Percentiles rank a stretch among this genome's conserved stretches.
Conservation (phyloP, 345 rosid species). For the Eucalyptus regnans region DNA sequence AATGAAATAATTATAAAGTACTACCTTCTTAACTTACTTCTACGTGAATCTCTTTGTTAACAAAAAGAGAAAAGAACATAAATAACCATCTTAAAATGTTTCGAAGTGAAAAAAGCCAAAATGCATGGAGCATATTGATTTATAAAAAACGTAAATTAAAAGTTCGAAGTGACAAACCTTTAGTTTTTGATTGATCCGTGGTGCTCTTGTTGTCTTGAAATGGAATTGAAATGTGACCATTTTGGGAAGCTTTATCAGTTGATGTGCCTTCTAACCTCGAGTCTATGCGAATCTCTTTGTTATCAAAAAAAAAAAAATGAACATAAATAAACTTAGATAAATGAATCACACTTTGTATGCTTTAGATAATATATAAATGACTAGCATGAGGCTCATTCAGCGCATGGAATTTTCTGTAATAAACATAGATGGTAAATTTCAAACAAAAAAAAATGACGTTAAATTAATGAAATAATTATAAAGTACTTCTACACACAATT, state of each 20-base stretch:
- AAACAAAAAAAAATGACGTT: too few species aligned
- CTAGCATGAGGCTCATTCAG: background rate
- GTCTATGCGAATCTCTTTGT: background rate
- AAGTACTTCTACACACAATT: background rate
- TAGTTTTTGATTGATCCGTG: too few species aligned
- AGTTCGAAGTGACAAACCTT: too few species aligned
- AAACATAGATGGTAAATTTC: too few species aligned
- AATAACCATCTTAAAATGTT: background rate
- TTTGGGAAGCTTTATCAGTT: background rate
- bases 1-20: too few species aligned
- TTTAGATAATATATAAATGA: background rate
- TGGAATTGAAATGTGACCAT: background rate
- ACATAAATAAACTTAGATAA: background rate
- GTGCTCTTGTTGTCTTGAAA: too few species aligned
- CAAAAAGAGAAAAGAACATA: background rate
- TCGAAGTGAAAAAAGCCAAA: background rate
- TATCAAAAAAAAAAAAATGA: background rate
- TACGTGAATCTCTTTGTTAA: background rate
- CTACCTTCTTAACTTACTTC: background rate
- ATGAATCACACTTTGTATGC: background rate
- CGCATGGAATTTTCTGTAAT: too few species aligned
- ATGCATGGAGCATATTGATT: background rate
- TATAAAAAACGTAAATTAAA: too few species aligned
- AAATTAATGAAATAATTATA: too few species aligned
- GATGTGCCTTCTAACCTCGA: fast-evolving